Percentiles rank a stretch among this genome's conserved stretches.
phyloP scores from a whole-genome alignment of 2,329 filamentous ascomycete species.

The Leptographium wingfieldii region DNA sequence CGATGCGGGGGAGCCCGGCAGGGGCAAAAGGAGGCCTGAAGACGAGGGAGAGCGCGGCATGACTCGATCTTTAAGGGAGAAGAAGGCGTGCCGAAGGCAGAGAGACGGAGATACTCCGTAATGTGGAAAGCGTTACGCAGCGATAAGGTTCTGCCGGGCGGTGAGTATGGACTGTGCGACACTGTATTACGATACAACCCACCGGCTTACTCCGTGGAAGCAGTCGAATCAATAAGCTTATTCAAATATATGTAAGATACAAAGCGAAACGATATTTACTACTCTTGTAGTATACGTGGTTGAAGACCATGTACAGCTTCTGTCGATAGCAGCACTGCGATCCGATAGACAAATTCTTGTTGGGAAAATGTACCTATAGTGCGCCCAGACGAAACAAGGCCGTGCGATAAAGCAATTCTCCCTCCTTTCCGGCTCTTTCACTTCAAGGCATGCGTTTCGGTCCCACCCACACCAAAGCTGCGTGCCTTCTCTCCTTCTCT shows the following conservation, averaged over 20 bases:
- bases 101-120: too few species aligned
- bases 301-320: not conserved
- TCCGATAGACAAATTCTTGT: not conserved
- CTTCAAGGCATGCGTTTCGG: not conserved
- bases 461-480: not conserved
- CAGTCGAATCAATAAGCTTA: not conserved
- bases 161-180: not conserved
- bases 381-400: too few species aligned
- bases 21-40: constrained; percentile 34
- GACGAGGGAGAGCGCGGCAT: constrained; percentile 28
- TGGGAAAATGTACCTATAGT: too few species aligned
- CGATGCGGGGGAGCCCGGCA: constrained; percentile 46
- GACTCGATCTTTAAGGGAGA: not conserved
- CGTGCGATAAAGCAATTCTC: not conserved
- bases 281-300: too few species aligned
- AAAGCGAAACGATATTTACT: too few species aligned
- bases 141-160: constrained; percentile 11
- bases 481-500: not conserved
- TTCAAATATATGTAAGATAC: too few species aligned
- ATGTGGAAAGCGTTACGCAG: not conserved
- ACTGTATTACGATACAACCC: too few species aligned
- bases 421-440: not conserved
- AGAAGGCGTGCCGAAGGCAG: not conserved
- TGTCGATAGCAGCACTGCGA: not conserved
- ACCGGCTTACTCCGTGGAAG: not conserved